Conservation (phyloP, 116 monocot species). For the Papilionanthe hybrid region DNA sequence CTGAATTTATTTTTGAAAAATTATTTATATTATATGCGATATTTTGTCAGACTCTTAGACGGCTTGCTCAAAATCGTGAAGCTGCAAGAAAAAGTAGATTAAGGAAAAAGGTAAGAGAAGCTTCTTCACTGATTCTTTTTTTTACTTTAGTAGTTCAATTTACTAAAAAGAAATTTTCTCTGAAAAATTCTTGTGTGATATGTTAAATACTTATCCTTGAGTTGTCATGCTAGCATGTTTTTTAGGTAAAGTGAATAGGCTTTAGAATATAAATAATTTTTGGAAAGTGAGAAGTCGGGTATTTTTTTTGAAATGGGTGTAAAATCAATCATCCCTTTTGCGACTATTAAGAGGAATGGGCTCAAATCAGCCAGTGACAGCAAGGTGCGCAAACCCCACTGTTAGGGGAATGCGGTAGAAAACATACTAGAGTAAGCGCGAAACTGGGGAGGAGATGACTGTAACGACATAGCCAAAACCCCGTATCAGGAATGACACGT, state of each 20-base stretch:
- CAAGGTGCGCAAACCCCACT: too few species aligned
- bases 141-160: background rate
- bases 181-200: background rate
- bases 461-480: too few species aligned
- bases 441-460: too few species aligned
- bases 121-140: background rate
- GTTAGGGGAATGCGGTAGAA: too few species aligned
- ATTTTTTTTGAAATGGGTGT: background rate
- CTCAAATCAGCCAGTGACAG: background rate
- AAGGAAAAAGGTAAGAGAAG: constrained; percentile 64
- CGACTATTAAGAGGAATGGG: background rate
- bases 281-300: background rate
- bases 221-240: background rate
- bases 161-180: background rate
- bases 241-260: background rate
- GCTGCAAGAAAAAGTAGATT: constrained; percentile 91
- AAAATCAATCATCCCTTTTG: background rate
- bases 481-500: too few species aligned
- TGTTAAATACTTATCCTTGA: background rate
- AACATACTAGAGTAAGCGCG: too few species aligned
- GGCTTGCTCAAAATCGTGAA: constrained; percentile 96
- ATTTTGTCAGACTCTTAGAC: constrained; percentile 50
- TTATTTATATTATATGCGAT: background rate
- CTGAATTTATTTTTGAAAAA: background rate
- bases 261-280: background rate